Base-by-base conservation (phyloP, 352 stramenopile genomes). In the Phytophthora cryptogea region DNA sequence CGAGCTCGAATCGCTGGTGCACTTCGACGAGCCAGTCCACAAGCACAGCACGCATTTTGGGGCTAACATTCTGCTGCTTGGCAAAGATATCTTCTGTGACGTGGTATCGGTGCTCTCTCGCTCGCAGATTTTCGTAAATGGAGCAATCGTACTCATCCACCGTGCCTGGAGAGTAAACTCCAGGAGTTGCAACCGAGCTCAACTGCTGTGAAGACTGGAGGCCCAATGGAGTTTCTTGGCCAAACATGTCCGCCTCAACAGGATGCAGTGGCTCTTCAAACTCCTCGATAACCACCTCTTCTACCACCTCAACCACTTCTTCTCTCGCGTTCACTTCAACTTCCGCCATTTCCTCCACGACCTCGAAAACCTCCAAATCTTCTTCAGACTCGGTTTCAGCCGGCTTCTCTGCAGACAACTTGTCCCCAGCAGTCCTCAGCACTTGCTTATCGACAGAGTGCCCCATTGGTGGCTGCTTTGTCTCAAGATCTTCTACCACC, bases 1-100 rank as follows among this genome's bases (percentile, higher is more conserved):
- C 73, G 8, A 99, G 88, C 70, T 99, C 97, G 74, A 99, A 99
- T 61, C 98, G 98, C 40, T 98, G 73, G 80, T 99, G 97, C 31
- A 99, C 96, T 68, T 99, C 97, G 33, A 92, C 70, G 11, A 95
- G 70, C 85, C 83, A 92, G 57, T 92, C 79, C 32, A 95, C 59
- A 40, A 93, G 81, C 51, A 88, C 81, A 20, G 71, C 51, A 5
- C 83, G 81, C 83, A 91, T 93, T 45, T 80, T 76, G 16, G 64
- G 53, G 3, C 65, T 81, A 44, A 93, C 42, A 20, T 77, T 64
- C 30, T 76, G 68, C 60, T 88, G 78, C 45, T 72, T 62, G 36
- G 62, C 47, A 49, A 84, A 86, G 56, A 83, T 76, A 49, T 88
- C 69, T 28, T 72, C 62, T 40, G 64, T 76, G 32, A 83, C 72